Evolutionary conservation across 139 green algal genomes (phyloP), one percentile per base, ranked within the genome.

Genomic region (Micractinium conductrix): DNA sequence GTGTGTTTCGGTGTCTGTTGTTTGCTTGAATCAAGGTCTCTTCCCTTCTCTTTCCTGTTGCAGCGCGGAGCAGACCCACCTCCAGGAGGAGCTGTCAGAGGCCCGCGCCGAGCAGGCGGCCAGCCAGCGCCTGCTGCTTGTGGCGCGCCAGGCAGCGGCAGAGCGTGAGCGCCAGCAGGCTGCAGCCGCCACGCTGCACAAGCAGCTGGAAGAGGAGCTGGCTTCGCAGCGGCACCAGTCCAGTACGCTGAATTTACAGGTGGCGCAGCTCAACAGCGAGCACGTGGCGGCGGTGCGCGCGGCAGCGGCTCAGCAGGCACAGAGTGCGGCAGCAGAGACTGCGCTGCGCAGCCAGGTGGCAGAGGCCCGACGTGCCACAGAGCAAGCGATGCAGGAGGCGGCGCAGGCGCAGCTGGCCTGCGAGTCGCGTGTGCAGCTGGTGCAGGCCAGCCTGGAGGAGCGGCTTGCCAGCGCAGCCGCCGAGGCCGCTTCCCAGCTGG

Each of bases 181-280:
- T 12, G 70, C 70, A 28, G 26, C 9, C 26, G 43, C 55, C 42
- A 43, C 28, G 10, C 26, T 2, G 42, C 19, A 16, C 16, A 17
- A 37, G 8, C 70, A 78, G 70, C 70, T 78, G 42, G 28, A 72
- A 35, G 65, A 78, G 42, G 70, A 78, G 0, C 42, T 78, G 42
- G 70, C 42, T 4, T 78, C 70, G 4, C 70, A 78, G 70, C 55
- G 58, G 70, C 70, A 78, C 42, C 70, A 78, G 70, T 28, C 70
- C 28, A 37, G 42, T 28, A 9, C 38, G 28, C 42, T 78, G 17
- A 58, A 28, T 43, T 28, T 3, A 2, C 70, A 78, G 42, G 42
- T 78, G 42, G 17, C 7, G 9, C 70, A 78, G 42, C 70, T 60
- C 26, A 53, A 33, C 42, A 37, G 42, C 8, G 43, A 78, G 28